Evolutionary conservation across 768 basidiomycete genomes (phyloP).

Genomic region (Lactarius trivialis): DNA sequence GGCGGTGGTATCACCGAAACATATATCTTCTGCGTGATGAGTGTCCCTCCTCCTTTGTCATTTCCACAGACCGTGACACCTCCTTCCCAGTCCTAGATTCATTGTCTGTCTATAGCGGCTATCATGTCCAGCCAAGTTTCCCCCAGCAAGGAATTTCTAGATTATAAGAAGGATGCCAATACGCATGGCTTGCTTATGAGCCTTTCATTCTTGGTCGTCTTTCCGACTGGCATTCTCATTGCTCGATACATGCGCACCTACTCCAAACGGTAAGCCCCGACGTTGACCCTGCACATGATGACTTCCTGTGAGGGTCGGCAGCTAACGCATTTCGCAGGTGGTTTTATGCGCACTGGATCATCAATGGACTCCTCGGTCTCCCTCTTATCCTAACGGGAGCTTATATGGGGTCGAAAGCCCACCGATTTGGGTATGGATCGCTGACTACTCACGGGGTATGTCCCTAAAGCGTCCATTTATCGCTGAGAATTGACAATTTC

Average conservation of each 20-base stretch:
- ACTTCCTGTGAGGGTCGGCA: background rate
- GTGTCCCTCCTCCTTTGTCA: background rate
- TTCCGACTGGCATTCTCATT: conserved; percentile 2
- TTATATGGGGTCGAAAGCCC: conserved; percentile 31
- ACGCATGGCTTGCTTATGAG: background rate
- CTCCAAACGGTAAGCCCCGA: conserved; percentile 1
- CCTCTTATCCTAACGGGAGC: conserved; percentile 50
- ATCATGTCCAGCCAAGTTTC: background rate
- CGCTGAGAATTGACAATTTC: no score
- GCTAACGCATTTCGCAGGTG: background rate
- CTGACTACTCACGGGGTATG: conserved; percentile 36
- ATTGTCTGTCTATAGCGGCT: background rate
- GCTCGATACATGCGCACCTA: conserved; percentile 16
- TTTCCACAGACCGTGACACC: background rate
- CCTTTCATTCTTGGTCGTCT: conserved; percentile 4
- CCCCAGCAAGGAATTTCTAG: background rate
- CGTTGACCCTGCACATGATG: background rate
- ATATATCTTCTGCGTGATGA: background rate
- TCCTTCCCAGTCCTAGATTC: background rate
- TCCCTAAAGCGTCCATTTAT: background rate
- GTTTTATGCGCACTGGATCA: conserved; percentile 5
- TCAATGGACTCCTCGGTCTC: conserved; percentile 32
- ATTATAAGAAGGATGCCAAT: background rate
- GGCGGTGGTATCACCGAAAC: background rate
- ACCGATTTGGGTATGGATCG: background rate